Evolutionary conservation across 2,329 filamentous ascomycete genomes (phyloP).

Genomic region (Neonectria hederae): DNA sequence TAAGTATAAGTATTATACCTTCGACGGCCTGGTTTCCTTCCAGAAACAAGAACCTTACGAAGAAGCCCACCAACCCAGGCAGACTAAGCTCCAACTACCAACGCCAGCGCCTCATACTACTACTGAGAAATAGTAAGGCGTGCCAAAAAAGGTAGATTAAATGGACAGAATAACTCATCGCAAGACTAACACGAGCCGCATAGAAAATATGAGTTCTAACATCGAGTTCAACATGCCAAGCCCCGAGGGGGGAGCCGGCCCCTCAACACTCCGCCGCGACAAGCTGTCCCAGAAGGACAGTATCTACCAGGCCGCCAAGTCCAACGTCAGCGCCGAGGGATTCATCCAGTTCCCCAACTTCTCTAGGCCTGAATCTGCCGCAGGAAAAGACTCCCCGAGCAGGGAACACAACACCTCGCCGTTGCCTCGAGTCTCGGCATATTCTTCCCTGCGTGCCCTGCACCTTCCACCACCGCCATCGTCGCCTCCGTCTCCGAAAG

Average conservation of each 20-base stretch:
- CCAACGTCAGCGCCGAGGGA: not conserved
- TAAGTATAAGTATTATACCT: not conserved
- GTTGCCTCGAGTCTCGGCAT: not conserved
- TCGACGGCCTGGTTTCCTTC: not conserved
- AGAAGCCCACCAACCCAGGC: not conserved
- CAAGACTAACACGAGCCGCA: not conserved
- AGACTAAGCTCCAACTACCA: not conserved
- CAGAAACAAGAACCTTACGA: not conserved
- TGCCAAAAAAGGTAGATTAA: not conserved
- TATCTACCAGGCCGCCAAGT: not conserved
- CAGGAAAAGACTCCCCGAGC: not conserved
- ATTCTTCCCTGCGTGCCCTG: not conserved
- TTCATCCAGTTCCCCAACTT: not conserved
- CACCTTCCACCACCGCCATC: not conserved
- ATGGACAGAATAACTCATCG: fast-evolving
- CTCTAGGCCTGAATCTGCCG: not conserved
- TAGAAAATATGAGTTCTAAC: not conserved
- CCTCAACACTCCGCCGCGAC: not conserved
- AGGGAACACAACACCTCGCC: not conserved
- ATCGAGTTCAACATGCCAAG: not conserved
- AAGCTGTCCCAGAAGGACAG: not conserved
- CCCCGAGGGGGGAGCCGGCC: not conserved
- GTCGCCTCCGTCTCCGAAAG: not conserved
- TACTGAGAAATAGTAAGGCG: not conserved
- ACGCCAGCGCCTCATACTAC: not conserved